Percentiles rank a stretch among this genome's conserved stretches.
phyloP scores from a whole-genome alignment of 257 asterid genomes.

The Anisodus acutangulus region DNA sequence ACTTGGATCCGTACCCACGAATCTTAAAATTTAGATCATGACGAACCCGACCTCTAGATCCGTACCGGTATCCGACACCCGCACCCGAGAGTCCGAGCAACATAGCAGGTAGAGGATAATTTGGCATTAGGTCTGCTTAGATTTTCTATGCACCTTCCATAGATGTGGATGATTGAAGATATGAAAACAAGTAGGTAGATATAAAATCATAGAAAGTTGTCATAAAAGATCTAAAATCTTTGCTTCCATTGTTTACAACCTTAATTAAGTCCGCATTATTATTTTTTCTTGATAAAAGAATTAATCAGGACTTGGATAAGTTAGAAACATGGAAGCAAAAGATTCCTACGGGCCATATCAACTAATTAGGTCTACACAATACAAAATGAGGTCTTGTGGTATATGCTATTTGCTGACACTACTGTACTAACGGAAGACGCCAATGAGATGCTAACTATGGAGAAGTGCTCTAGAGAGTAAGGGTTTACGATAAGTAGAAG shows the following conservation, averaged over 20 bases:
- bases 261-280: background rate
- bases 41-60: too few species aligned
- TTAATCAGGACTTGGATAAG: background rate
- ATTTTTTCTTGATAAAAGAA: background rate
- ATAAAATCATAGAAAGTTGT: background rate
- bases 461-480: conserved; percentile 17
- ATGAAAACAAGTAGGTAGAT: background rate
- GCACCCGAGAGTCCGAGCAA: too few species aligned
- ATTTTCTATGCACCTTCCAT: background rate
- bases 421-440: background rate
- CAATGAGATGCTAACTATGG: background rate
- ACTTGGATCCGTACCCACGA: too few species aligned
- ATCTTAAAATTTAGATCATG: too few species aligned
- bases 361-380: background rate
- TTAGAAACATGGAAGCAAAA: conserved; percentile 14
- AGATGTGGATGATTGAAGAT: conserved; percentile 2
- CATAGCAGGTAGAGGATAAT: background rate
- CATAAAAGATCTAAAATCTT: background rate
- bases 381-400: background rate
- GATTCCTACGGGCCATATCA: background rate
- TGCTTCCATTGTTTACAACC: background rate
- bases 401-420: background rate
- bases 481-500: background rate
- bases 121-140: background rate
- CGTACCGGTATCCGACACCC: too few species aligned